Conservation (phyloP, 106 monocot species). For the Acorus gramineus region DNA sequence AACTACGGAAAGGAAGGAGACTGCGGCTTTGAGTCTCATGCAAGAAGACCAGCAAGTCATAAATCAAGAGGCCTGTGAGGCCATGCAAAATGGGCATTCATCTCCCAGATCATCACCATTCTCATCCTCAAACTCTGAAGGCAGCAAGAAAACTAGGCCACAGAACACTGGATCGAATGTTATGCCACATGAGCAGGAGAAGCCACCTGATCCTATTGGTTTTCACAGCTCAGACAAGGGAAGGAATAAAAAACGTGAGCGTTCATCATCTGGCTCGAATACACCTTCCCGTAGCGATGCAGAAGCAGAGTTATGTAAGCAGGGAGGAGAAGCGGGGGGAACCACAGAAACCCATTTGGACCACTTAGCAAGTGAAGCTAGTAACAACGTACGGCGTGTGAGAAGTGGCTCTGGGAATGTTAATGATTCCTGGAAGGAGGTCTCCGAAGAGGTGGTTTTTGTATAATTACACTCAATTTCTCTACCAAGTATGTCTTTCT, state of each 20-base stretch:
- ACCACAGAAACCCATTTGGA: constrained; percentile 4
- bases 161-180: constrained; percentile 16
- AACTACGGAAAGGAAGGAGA: constrained; percentile 6
- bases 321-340: constrained; percentile 20
- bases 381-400: constrained; percentile 11
- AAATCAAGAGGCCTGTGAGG: constrained; percentile 16
- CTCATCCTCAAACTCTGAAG: constrained; percentile 31
- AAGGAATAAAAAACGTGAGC: constrained; percentile 33
- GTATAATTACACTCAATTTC: not conserved
- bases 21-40: not conserved
- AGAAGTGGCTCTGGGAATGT: constrained; percentile 25
- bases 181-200: not conserved
- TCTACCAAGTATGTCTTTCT: not conserved
- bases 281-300: constrained; percentile 72
- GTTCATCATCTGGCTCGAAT: constrained; percentile 78
- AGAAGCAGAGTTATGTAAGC: constrained; percentile 27
- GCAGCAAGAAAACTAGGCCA: constrained; percentile 8
- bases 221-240: constrained; percentile 10
- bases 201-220: not conserved
- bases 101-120: constrained; percentile 15
- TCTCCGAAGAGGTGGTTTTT: constrained; percentile 73
- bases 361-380: constrained; percentile 24
- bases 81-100: not conserved
- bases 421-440: constrained; percentile 74
- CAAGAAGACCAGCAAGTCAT: constrained; percentile 5